Evolutionary conservation across 768 basidiomycete genomes (phyloP), one percentile per base, ranked within the genome.

Genomic region (Russula emetica): DNA sequence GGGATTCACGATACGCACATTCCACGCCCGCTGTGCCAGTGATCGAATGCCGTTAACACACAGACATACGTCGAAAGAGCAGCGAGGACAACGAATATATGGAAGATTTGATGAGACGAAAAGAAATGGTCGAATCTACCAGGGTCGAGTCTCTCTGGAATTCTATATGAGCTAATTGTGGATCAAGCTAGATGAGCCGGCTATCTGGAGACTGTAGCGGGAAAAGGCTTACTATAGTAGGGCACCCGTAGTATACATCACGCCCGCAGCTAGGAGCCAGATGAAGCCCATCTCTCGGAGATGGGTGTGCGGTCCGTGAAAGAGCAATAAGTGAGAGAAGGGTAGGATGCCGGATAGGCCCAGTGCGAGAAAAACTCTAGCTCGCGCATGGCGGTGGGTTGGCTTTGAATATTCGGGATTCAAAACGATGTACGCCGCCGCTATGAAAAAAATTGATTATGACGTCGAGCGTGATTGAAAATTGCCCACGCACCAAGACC

Each of bases 51-150:
- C 26, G 79, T 80, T 63, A 85, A 69, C 62, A 90, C 78, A 68
- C 76, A 78, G 40, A 75, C 73, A 75, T 86, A 91, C 68, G 90
- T 88, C 11, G 83, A 77, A 68, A 87, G 73, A 40, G 86, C 88
- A 11, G 88, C 90, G 28, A 85, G 74, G 59, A 92, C 78, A 42
- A 95, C 92, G 70, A 82, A 85, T 64, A 86, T 73, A 72, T 95
- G 94, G 74, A 97, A 95, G 69, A 96, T 88, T 74, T 95, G 91
- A 77, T 96, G 94, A 22, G 89, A 92, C 0, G 89, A 82, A 60
- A 86, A 81, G 70, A 91, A 82, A 70, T 82, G 80, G 76, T 94
- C 92, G 75, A 94, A 94, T 67, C 75, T 82, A 42, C 92, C 92
- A 6, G 91, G 91, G 8, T 79, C 76, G 65, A 86, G 75, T 44